A percentile compares a stretch with the other conserved stretches of the same genome.
These are phyloP conservation scores for Fusarium xyrophilum DNA, from an alignment of 2,329 filamentous ascomycete species.

Conservation along the genomic window DNA sequence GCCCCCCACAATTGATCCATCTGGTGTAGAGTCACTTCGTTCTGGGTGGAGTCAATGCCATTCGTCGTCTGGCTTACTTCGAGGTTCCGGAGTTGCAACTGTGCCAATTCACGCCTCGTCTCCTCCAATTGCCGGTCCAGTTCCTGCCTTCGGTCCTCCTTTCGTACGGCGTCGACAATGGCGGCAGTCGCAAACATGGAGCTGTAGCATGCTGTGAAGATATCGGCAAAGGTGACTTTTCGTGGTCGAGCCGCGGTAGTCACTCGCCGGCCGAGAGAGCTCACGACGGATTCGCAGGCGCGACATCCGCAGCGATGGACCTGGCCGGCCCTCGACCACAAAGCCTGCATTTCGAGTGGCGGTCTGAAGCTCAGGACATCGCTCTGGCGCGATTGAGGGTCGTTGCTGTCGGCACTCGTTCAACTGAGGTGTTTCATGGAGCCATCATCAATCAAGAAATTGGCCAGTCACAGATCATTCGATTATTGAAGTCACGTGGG, in stretches of 20 bases:
- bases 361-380: conserved; percentile 34
- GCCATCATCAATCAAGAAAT: conserved; percentile 31
- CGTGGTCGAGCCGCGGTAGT: conserved; percentile 58
- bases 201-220: conserved; percentile 72
- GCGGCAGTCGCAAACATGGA: conserved; percentile 71
- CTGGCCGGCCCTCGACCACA: conserved; percentile 72
- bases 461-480: conserved; percentile 39
- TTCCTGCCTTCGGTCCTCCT: conserved; percentile 63
- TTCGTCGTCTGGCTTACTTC: conserved; percentile 29
- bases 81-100: conserved; percentile 44
- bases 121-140: conserved; percentile 68
- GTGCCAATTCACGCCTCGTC: conserved; percentile 56
- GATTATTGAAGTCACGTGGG: conserved; percentile 40
- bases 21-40: conserved; percentile 38
- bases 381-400: conserved; percentile 20
- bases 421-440: conserved; percentile 38
- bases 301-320: conserved; percentile 69
- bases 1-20: conserved; percentile 45
- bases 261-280: conserved; percentile 57
- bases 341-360: conserved; percentile 65
- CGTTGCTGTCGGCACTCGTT: conserved; percentile 19
- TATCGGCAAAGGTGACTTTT: conserved; percentile 58
- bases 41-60: conserved; percentile 4
- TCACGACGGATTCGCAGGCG: conserved; percentile 61
- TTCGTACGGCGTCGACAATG: conserved; percentile 65